These are phyloP conservation scores for Gastrolobium bilobum DNA, from an alignment of 306 rosid genomes.

Conservation along the genomic window DNA sequence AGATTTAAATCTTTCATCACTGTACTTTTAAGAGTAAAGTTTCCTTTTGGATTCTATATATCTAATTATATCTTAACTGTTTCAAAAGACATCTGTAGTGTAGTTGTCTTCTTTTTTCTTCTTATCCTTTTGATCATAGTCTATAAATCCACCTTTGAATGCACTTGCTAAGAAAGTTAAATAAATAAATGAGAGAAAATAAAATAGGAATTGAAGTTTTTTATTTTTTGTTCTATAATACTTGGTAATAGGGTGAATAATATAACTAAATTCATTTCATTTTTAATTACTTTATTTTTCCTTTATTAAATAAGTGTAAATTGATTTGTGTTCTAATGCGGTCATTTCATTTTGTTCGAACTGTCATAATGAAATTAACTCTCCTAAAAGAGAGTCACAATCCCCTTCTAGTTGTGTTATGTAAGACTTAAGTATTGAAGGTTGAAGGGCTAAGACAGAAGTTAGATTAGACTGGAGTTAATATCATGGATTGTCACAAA, in stretches of 20 bases:
- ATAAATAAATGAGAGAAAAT: constrained; percentile 4
- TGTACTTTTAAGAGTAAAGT: constrained; percentile 47
- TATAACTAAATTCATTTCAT: not conserved
- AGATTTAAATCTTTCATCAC: constrained; percentile 51
- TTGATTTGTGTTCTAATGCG: too few relatives aligned
- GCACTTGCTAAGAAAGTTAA: constrained; percentile 8
- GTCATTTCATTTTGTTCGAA: too few relatives aligned
- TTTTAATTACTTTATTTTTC: not conserved
- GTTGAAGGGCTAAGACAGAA: not conserved
- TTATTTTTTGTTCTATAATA: not conserved
- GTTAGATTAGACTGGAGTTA: not conserved
- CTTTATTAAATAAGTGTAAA: not conserved
- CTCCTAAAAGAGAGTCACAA: not conserved
- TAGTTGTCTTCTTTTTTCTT: constrained; percentile 28
- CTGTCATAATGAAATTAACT: too few relatives aligned
- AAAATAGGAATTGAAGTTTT: not conserved
- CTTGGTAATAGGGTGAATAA: not conserved
- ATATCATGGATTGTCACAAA: constrained; percentile 7
- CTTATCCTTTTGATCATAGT: constrained; percentile 16
- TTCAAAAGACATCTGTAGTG: constrained; percentile 8
- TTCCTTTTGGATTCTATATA: constrained; percentile 46
- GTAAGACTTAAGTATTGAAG: not conserved
- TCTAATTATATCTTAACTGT: constrained; percentile 33
- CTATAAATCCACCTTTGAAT: constrained; percentile 25
- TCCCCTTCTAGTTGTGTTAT: not conserved